Base-by-base conservation (phyloP, 495 filamentous ascomycete genomes). In the Penicillium tannophilum region DNA sequence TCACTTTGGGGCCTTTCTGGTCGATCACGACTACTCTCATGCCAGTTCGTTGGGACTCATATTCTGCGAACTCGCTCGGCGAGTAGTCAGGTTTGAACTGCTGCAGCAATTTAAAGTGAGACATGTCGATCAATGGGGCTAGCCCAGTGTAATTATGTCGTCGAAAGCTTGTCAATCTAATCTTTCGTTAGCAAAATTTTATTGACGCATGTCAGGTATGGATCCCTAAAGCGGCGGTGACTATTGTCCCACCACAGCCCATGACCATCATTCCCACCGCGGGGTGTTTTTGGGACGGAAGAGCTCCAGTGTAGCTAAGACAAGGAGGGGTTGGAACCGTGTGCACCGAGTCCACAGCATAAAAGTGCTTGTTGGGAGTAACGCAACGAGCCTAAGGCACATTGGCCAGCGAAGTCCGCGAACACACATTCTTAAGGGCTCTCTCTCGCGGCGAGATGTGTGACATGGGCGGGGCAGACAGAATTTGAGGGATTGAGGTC, bases 1-100 rank as follows among this genome's bases (percentile, higher is more conserved):
- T 86, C 52, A 98, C 84, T 71, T 96, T 99, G 10, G 94, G 94
- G 5, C 94, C 92, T 68, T 93, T 88, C 68, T 90, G 86, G 67
- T 97, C 91, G 52, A 93, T 91, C 52, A 97, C 90, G 26, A 95
- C 86, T 35, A 94, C 88, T 65, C 91, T 87, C 92, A 99, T 93
- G 52, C 94, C 95, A 33, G 93, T 98, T 54, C 91, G 78, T 61
- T 90, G 83, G 14, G 88, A 90, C 68, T 89, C 88, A 86, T 91
- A 97, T 70, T 96, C 92, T 33, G 91, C 92, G 70, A 98, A 86
- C 52, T 82, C 84, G 47, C 86, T 87, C 3, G 90, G 88, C 16
- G 92, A 89, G 76, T 97, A 99, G 70, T 98, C 90, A 28, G 88
- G 85, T 53, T 85, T 83, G 77, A 99, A 96, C 63, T 82, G 86